Base-by-base conservation (phyloP, 331 rosid species). In the Rosa hybrid region DNA sequence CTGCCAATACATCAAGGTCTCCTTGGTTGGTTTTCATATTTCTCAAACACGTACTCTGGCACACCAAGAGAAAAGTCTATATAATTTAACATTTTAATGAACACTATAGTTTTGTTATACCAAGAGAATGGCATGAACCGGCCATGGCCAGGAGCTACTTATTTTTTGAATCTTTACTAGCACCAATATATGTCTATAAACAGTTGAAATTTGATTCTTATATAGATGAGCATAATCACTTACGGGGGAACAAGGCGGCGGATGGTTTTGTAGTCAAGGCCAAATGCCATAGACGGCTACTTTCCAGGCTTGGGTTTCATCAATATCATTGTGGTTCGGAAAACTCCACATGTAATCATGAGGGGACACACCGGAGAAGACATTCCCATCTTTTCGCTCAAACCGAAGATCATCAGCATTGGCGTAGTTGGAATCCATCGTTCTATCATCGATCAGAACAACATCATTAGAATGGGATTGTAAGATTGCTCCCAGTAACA, bases 401-500 rank as follows among this genome's bases (percentile, higher is more conserved):
- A 10, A 18, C 20, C 5, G 34, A 70, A 42, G 3, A 12, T 44
- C 53, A 44, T n/a, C 63, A n/a, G 30, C 13, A 46, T 46, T 71
- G 42, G 59, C 8, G 75, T 13, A 17, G n/a, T 72, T 49, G 27
- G 76, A 49, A 57, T 27, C 62, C 27, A 12, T 50, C 41, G 59
- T 25, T 16, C 57, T 59, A 57, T 30, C 76, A 16, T 14, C 12
- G 12, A 14, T 17, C 62, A 72, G 45, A 6, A 50, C 8, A 50
- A 14, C 23, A 49, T 72, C 76, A 13, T 30, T 50, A 4, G 11
- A 51, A 20, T 17, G 60, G 76, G 45, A 54, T 51, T 72, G 14
- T 45, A 18, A 12, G 9, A 48, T 7, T 39, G 76, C 76, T 27
- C 76, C 8, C 44, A 49, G 44, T 72, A 72, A 72, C 76, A 72